Evolutionary conservation across 2,329 filamentous ascomycete genomes (phyloP), one percentile per base, ranked within the genome.

Genomic region (Penicillium sp.): DNA sequence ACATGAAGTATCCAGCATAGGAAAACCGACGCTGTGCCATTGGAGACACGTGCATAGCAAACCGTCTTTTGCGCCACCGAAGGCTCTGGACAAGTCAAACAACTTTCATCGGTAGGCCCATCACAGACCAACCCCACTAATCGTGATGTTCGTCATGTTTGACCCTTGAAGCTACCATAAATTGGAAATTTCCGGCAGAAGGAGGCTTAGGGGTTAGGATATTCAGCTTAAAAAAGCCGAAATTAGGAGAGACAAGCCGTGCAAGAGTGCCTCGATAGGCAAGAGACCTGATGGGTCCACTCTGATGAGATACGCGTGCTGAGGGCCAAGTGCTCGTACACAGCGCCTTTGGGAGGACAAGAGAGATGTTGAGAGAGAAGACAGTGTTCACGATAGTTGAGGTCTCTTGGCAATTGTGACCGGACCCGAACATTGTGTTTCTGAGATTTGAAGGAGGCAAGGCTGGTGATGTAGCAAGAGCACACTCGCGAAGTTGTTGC

Each of bases 131-230:
- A 60, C 55, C 62, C 65, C 65, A 72, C 71, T 90, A 90, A 67
- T 90, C 82, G 77, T 78, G 74, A 75, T 43, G 74, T 72, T 78
- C 73, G 78, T 83, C 83, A 83, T 85, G 84, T 80, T 73, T 75
- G 69, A 67, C 77, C 76, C 81, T 82, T 82, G 86, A 90, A 64
- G 78, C 86, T 87, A 46, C 51, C 56, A 53, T 56, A 50, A 37
- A 37, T 7, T 38, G 37, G 53, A 56, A 63, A 54, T 61, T 60
- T 68, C 65, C 82, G 83, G 88, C 86, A 86, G 82, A 75, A 70
- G 74, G 71, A 75, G 75, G 29, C 29, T 79, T 86, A 95, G 95
- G 90, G 90, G 90, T 95, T 95, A 95, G 90, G 87, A 90, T 90
- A 87, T 88, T 83, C 75, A 72, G 75, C 76, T 76, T 81, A 84